Evolutionary conservation across 2,329 filamentous ascomycete genomes (phyloP).

Genomic region (Penicillium vulpinum): DNA sequence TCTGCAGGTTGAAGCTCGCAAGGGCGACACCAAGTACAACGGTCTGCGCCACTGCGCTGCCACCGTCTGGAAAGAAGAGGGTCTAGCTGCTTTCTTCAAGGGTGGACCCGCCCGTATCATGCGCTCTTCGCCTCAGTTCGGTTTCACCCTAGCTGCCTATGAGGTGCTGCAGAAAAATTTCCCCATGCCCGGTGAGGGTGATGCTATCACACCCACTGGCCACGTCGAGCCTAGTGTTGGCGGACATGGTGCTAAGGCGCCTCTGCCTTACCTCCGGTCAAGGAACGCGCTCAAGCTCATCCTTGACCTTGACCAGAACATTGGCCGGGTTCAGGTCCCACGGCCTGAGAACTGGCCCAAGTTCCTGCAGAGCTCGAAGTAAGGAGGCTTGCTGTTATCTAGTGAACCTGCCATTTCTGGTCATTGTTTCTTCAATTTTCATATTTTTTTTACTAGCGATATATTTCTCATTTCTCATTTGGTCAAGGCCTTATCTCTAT

Average conservation of each 20-base stretch:
- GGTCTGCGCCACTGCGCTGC: constrained; percentile 80
- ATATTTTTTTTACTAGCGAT: constrained; percentile 3
- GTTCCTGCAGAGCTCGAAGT: constrained; percentile 33
- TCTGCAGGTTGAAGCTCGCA: constrained; percentile 93
- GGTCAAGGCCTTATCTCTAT: constrained; percentile 13
- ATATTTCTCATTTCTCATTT: constrained; percentile 16
- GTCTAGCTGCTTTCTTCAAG: constrained; percentile 97
- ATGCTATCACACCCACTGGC: constrained; percentile 58
- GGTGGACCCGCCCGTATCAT: constrained; percentile 93
- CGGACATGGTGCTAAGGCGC: constrained; percentile 63
- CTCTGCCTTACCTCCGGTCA: constrained; percentile 68
- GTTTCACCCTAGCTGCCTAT: constrained; percentile 94
- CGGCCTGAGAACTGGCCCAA: constrained; percentile 42
- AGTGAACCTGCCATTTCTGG: constrained; percentile 25
- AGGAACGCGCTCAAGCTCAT: constrained; percentile 94
- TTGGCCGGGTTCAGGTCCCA: constrained; percentile 70
- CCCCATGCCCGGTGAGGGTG: constrained; percentile 69
- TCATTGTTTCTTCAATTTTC: constrained; percentile 5
- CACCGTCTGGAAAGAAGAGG: constrained; percentile 86
- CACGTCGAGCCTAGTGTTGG: constrained; percentile 64
- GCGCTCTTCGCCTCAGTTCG: constrained; percentile 94
- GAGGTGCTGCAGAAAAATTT: constrained; percentile 81
- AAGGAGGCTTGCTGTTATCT: constrained; percentile 18
- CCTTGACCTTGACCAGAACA: constrained; percentile 89
- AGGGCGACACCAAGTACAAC: constrained; percentile 87